Evolutionary conservation across 495 filamentous ascomycete species (phyloP).

Genomic region (Penicillium coprophilum): DNA sequence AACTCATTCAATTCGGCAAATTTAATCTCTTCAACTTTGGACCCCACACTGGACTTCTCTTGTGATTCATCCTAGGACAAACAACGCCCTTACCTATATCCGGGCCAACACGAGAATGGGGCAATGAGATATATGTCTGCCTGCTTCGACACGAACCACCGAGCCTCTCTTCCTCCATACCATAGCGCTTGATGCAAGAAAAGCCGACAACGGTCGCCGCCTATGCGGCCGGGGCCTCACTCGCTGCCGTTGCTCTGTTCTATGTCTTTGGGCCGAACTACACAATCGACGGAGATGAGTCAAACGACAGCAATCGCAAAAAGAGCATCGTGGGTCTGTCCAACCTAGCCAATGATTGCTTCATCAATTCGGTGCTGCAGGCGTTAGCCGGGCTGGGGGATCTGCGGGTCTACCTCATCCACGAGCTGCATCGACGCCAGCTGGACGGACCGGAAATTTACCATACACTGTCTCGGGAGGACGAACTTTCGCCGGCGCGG

Average conservation of each 20-base stretch:
- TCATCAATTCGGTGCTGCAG: constrained; percentile 97
- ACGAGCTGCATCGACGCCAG: constrained; percentile 77
- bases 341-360: constrained; percentile 97
- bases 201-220: constrained; percentile 81
- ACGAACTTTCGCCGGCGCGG: constrained; percentile 44
- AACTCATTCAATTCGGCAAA: constrained; percentile 17
- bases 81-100: background rate
- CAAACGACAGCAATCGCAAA: constrained; percentile 64
- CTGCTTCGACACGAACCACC: constrained; percentile 14
- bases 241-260: constrained; percentile 92
- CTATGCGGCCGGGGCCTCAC: constrained; percentile 92
- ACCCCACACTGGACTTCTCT: background rate
- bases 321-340: constrained; percentile 85
- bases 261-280: constrained; percentile 97
- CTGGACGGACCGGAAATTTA: constrained; percentile 76
- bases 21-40: background rate
- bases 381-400: constrained; percentile 93
- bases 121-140: constrained; percentile 16
- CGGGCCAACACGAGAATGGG: constrained; percentile 9
- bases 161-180: constrained; percentile 8
- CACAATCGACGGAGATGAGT: constrained; percentile 78
- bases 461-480: constrained; percentile 49
- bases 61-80: background rate
- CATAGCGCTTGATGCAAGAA: constrained; percentile 67
- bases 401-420: constrained; percentile 84